phyloP scores from a whole-genome alignment of 75 land plant species.

The Pseudotsuga menziesii region DNA sequence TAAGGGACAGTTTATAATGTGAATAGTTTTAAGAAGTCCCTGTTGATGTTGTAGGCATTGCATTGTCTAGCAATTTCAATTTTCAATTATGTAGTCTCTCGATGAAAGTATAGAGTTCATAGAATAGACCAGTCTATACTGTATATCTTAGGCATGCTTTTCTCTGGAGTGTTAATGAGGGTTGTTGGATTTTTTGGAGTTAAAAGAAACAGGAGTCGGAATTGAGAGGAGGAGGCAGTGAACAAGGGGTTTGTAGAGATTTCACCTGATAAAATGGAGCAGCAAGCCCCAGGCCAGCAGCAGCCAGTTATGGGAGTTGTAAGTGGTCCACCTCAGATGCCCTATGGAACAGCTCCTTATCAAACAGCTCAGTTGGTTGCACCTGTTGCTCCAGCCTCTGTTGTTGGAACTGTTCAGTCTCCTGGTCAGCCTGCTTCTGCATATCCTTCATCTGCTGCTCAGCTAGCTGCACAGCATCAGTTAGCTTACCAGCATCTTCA shows the following conservation, averaged over 20 bases:
- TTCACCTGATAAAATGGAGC: constrained; percentile 25
- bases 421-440: constrained; percentile 25
- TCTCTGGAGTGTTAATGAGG: background rate
- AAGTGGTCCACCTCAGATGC: constrained; percentile 31
- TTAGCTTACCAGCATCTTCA: constrained; percentile 59
- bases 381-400: constrained; percentile 24
- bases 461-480: constrained; percentile 44
- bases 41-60: background rate
- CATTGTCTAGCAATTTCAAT: background rate
- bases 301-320: constrained; percentile 32
- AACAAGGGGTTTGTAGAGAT: background rate
- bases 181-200: background rate
- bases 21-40: background rate
- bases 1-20: background rate
- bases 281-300: constrained; percentile 20
- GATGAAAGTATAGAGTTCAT: background rate
- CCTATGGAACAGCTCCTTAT: constrained; percentile 34
- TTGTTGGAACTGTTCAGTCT: constrained; percentile 21
- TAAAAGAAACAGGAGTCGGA: background rate
- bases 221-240: background rate
- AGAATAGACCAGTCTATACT: background rate
- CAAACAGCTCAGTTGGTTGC: constrained; percentile 34
- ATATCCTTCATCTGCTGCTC: constrained; percentile 21
- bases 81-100: background rate
- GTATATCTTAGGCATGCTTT: background rate